Evolutionary conservation across 1,139 yeast species (phyloP).

Genomic region (Suhomyces yuchorum): DNA sequence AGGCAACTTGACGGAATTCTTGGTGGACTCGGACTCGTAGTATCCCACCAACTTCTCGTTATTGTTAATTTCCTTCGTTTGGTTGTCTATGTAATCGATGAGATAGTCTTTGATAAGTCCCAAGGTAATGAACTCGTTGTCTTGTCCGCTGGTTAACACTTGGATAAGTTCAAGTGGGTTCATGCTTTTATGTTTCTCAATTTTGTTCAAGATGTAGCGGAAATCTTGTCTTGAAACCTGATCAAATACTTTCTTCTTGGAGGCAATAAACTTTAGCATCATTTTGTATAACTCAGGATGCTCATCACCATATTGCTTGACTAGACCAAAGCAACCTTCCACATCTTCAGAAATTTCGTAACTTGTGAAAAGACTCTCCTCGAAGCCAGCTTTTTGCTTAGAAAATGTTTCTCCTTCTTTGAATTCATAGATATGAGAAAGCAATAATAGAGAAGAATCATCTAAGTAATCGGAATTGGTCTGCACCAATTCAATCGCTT

Average conservation of each 20-base stretch:
- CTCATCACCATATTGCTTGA: slow-evolving; percentile 59
- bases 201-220: slow-evolving; percentile 50
- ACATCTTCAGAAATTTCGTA: slow-evolving; percentile 62
- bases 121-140: slow-evolving; percentile 64
- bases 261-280: slow-evolving; percentile 66
- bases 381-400: slow-evolving; percentile 48
- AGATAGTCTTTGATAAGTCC: slow-evolving; percentile 75
- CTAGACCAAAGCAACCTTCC: slow-evolving; percentile 54
- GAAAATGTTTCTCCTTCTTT: slow-evolving; percentile 47
- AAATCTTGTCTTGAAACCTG: slow-evolving; percentile 58
- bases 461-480: slow-evolving; percentile 52
- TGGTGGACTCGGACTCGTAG: slow-evolving; percentile 67
- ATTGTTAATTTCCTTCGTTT: slow-evolving; percentile 66
- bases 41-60: slow-evolving; percentile 68
- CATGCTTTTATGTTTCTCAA: slow-evolving; percentile 56
- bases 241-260: slow-evolving; percentile 55
- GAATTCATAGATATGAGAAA: slow-evolving; percentile 67
- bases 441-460: slow-evolving; percentile 58
- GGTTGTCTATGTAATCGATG: slow-evolving; percentile 59
- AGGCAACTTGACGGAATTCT: slow-evolving; percentile 54
- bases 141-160: slow-evolving; percentile 50
- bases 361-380: slow-evolving; percentile 67
- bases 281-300: slow-evolving; percentile 68
- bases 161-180: slow-evolving; percentile 79
- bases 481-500: slow-evolving; percentile 58